These are phyloP conservation scores for Mortierella sp. DNA, from an alignment of 371 early-diverging fungal genomes.

Conservation along the genomic window DNA sequence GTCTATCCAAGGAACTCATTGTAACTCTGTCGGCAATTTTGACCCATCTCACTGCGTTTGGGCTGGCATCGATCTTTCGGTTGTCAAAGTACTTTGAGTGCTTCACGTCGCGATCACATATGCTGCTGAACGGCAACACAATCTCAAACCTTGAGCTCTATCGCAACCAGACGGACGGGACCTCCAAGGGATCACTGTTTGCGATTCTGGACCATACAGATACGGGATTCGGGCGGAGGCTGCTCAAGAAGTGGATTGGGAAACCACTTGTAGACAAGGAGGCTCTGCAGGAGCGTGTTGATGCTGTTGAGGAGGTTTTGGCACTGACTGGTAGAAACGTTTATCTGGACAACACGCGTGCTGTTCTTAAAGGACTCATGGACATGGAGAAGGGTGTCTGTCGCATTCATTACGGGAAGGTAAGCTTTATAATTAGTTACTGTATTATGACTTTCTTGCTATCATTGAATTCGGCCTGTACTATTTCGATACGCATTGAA, in stretches of 20 bases:
- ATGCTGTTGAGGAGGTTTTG: slow-evolving; percentile 78
- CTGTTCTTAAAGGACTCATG: slow-evolving; percentile 63
- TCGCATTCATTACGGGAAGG: slow-evolving; percentile 78
- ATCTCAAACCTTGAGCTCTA: slow-evolving; percentile 84
- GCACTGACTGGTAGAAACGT: slow-evolving; percentile 39
- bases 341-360: slow-evolving; percentile 39
- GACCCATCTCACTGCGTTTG: slow-evolving; percentile 76
- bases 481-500: background rate
- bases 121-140: slow-evolving; percentile 84
- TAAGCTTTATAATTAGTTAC: slow-evolving; percentile 27
- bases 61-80: slow-evolving; percentile 67
- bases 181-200: slow-evolving; percentile 70
- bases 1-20: slow-evolving; percentile 40
- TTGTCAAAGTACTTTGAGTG: slow-evolving; percentile 73
- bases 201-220: slow-evolving; percentile 76
- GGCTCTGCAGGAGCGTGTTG: slow-evolving; percentile 75
- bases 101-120: slow-evolving; percentile 77
- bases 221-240: slow-evolving; percentile 82
- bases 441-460: background rate
- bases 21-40: slow-evolving; percentile 68
- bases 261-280: slow-evolving; percentile 75
- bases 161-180: slow-evolving; percentile 68
- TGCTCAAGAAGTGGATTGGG: slow-evolving; percentile 86
- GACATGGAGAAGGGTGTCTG: slow-evolving; percentile 86
- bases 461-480: background rate